Evolutionary conservation across 306 rosid species (phyloP).

Genomic region (Vicia villosa): DNA sequence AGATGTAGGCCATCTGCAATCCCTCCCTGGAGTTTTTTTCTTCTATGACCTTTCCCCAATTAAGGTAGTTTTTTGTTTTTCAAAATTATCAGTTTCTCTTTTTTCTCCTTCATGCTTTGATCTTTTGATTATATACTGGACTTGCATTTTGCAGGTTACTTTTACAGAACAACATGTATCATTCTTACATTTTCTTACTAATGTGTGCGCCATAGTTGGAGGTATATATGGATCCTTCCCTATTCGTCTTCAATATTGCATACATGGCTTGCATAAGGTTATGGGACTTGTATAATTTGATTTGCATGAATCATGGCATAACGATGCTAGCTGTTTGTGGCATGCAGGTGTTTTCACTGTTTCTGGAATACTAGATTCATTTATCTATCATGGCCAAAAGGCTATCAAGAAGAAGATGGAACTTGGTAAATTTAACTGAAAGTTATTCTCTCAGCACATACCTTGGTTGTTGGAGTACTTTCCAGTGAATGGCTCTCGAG

Average conservation of each 20-base stretch:
- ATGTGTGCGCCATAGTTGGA: conserved; percentile 96
- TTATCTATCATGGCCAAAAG: conserved; percentile 92
- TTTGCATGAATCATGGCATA: conserved; percentile 24
- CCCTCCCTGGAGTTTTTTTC: conserved; percentile 96
- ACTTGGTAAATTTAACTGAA: conserved; percentile 82
- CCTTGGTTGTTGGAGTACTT: conserved; percentile 40
- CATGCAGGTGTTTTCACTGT: conserved; percentile 84
- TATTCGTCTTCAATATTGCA: conserved; percentile 5
- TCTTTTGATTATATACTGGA: not conserved
- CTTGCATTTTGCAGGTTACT: conserved; percentile 68
- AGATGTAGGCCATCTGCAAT: conserved; percentile 77
- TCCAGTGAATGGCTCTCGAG: conserved; percentile 45
- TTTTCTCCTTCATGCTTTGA: not conserved
- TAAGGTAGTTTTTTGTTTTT: conserved; percentile 55
- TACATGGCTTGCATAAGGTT: conserved; percentile 19
- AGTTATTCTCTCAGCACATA: conserved; percentile 22
- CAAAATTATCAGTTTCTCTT: not conserved
- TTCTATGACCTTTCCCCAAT: conserved; percentile 98
- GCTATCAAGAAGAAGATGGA: conserved; percentile 99
- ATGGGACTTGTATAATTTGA: not conserved
- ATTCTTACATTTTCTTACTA: conserved; percentile 94
- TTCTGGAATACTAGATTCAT: conserved; percentile 95
- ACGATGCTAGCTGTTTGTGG: conserved; percentile 31
- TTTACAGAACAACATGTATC: conserved; percentile 81
- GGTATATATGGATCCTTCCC: conserved; percentile 54